Conservation (phyloP, 768 basidiomycete genomes). For the Pleurotus tuber-regium region DNA sequence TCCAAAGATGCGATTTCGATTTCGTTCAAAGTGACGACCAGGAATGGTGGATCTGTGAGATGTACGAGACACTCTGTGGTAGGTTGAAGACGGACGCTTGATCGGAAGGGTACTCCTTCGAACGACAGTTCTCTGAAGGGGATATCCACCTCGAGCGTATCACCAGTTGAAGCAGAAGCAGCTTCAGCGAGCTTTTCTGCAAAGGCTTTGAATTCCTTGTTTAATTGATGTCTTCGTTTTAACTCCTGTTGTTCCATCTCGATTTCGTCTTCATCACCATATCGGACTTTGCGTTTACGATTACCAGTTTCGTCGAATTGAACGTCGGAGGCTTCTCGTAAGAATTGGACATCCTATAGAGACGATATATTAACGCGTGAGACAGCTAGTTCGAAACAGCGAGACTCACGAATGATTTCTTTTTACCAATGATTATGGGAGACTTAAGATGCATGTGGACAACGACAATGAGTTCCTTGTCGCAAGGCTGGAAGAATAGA, state of each 20-base stretch:
- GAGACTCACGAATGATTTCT: conserved; percentile 83
- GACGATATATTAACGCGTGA: background rate
- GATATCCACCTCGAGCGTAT: conserved; percentile 89
- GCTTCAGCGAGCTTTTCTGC: conserved; percentile 91
- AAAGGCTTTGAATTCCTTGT: conserved; percentile 93
- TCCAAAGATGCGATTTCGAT: conserved; percentile 97
- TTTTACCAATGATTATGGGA: conserved; percentile 99
- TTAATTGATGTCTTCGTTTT: conserved; percentile 81
- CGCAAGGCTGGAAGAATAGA: conserved; percentile 98
- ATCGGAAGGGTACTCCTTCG: conserved; percentile 94
- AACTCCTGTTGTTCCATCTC: conserved; percentile 98
- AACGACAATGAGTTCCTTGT: conserved; percentile 91
- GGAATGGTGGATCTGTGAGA: conserved; percentile 92
- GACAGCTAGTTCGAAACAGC: conserved; percentile 1
- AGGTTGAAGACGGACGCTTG: conserved; percentile 91
- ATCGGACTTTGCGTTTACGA: conserved; percentile 92
- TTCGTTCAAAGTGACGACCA: conserved; percentile 90
- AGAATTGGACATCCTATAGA: conserved; percentile 91
- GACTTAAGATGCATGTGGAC: conserved; percentile 91
- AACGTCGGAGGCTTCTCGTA: conserved; percentile 95
- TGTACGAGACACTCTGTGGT: conserved; percentile 97
- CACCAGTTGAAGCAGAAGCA: conserved; percentile 75
- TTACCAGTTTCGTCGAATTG: conserved; percentile 99
- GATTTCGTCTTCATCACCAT: conserved; percentile 98
- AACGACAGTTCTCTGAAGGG: conserved; percentile 98